A percentile compares a stretch with the other conserved stretches of the same genome.
Conservation (phyloP, 345 rosid genomes). For the rapeseed (Brassica napus) region Da-Ae NC_063446.1:65845501-65846000, state of each 20-base stretch:
- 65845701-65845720: slow-evolving; percentile 77
- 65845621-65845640: slow-evolving; percentile 71
- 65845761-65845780: slow-evolving; percentile 13
- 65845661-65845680: slow-evolving; percentile 64
- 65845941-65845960: slow-evolving; percentile 35
- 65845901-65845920: slow-evolving; percentile 75
- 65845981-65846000: background rate
- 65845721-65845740: slow-evolving; percentile 75
- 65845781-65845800: background rate
- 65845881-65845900: slow-evolving; percentile 75
- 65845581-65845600: slow-evolving; percentile 97
- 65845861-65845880: slow-evolving; percentile 88
- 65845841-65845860: slow-evolving; percentile 59
- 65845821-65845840: slow-evolving; percentile 56
- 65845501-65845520: slow-evolving; percentile 95
- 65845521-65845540: slow-evolving; percentile 97
- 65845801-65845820: slow-evolving; percentile 42
- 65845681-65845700: slow-evolving; percentile 60
- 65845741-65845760: slow-evolving; percentile 69
- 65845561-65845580: slow-evolving; percentile 98
- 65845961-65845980: slow-evolving; percentile 17
- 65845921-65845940: slow-evolving; percentile 90
- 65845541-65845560: slow-evolving; percentile 88
- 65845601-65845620: slow-evolving; percentile 98
- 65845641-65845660: slow-evolving; percentile 64